These are phyloP conservation scores for Leishmania mexicana DNA, from an alignment of 208 protist genomes.

Conservation along the genomic window DNA sequence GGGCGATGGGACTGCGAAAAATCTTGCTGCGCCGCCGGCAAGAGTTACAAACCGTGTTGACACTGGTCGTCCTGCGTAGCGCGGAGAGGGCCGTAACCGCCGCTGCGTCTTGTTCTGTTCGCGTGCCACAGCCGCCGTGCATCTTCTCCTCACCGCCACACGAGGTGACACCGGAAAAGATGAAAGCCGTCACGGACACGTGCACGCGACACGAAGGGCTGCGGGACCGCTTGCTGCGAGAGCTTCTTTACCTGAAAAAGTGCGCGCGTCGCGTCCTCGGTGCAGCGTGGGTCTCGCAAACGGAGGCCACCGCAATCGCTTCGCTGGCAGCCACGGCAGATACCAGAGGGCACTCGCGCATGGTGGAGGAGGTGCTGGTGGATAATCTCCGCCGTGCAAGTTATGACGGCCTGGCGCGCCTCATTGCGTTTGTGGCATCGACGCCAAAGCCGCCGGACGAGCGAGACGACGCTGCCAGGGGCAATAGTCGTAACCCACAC, in stretches of 20 bases:
- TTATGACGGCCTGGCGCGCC: conserved; percentile 20
- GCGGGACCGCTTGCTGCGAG: conserved; percentile 33
- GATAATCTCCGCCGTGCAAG: conserved; percentile 16
- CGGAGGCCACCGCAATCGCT: conserved; percentile 12
- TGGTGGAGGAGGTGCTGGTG: background rate
- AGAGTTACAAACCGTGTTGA: conserved; percentile 31
- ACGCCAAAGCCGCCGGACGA: background rate
- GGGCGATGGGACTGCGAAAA: conserved; percentile 30
- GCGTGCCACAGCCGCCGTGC: background rate
- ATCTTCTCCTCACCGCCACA: conserved; percentile 6
- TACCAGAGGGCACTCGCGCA: background rate
- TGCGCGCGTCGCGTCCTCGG: conserved; percentile 26
- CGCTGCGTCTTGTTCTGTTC: background rate
- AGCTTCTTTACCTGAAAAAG: conserved; percentile 57
- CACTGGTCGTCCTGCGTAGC: conserved; percentile 6
- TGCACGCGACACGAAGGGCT: conserved; percentile 27
- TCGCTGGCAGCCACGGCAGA: background rate
- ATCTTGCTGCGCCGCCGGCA: conserved; percentile 24
- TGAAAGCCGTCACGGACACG: conserved; percentile 13
- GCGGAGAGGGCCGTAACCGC: background rate
- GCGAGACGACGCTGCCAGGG: background rate
- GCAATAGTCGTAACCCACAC: background rate
- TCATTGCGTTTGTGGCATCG: background rate
- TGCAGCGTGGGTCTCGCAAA: conserved; percentile 20
- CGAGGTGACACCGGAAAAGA: conserved; percentile 19